Evolutionary conservation across 2,329 filamentous ascomycete genomes (phyloP), one percentile per base, ranked within the genome.

Genomic region (Drechslerella dactyloides): DNA sequence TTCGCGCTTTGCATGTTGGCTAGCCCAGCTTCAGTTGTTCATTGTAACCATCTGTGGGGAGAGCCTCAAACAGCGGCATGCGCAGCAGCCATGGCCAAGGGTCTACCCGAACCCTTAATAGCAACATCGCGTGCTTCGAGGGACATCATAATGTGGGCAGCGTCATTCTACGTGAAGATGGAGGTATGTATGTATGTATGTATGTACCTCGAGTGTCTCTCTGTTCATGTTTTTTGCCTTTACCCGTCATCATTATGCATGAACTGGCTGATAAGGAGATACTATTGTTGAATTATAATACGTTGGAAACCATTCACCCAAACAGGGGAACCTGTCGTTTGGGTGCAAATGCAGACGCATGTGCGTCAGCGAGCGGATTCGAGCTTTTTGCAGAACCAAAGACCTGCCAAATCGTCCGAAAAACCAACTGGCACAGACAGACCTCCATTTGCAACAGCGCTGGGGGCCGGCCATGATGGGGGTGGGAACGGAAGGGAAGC

Each of bases 41-140:
- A 72, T 61, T 59, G 66, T 64, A 70, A 69, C 57, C 52, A 70
- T 64, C 51, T 72, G 60, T 72, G 68, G 68, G 68, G 68, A 48
- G 44, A 48, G 44, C 44, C 44, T 4, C 44, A 48, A 48, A 17
- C 27, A 4, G 27, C 27, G 27, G 27, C 27, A 33, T 33, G 27
- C 27, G 27, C 27, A 33, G 27, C 44, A 48, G 44, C 44, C 44
- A 48, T 48, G 44, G 44, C 44, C 44, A 5, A 48, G 57, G 60
- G 60, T 70, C 53, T 42, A 8, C 59, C 35, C 37, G 60, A 27
- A 59, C 35, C 53, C 51, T 56, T 61, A 60, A 69, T 63, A 33
- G 8, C n/a, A 48, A 5, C n/a, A 72, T 72, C 60, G 60, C 68
- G 68, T 50, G 19, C 19, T 10, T 23, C 17, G n/a, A 21, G 19